Conservation (phyloP, 306 rosid species). For the Quercus agrifolia region DNA sequence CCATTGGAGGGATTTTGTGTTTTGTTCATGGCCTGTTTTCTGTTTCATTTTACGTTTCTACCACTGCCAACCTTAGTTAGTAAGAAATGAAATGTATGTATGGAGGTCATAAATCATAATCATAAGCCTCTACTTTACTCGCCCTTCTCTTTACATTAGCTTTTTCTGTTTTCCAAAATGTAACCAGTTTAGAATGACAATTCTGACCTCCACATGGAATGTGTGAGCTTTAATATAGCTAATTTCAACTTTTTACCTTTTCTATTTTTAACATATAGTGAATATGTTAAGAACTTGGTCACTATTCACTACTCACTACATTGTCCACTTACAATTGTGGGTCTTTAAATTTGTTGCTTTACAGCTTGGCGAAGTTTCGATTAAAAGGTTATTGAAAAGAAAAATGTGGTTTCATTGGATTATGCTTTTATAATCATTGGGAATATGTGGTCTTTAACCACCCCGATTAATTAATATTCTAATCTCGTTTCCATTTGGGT, state of each 20-base stretch:
- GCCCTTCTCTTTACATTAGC: neutral
- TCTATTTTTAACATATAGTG: neutral
- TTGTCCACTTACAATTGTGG: neutral
- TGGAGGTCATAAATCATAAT: too few species aligned
- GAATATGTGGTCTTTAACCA: too few species aligned
- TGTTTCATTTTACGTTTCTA: slow-evolving; percentile 72
- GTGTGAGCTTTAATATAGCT: neutral
- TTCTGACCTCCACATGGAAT: neutral
- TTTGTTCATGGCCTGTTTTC: slow-evolving; percentile 77
- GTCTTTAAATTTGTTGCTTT: neutral
- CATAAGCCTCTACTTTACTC: neutral
- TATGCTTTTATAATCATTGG: neutral
- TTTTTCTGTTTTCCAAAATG: slow-evolving; percentile 4
- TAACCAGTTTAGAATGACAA: neutral
- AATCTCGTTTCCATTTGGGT: neutral
- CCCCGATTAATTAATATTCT: too few species aligned
- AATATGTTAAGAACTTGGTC: neutral
- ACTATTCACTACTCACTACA: too few species aligned
- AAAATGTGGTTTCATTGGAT: neutral
- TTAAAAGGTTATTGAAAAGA: neutral
- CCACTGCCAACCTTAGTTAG: slow-evolving; percentile 47
- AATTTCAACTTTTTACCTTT: neutral
- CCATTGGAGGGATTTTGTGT: slow-evolving; percentile 90
- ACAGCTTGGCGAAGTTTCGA: neutral
- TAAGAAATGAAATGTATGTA: slow-evolving; percentile 6